These are phyloP conservation scores for Ramichloridium luteum DNA, from an alignment of 2,329 filamentous ascomycete genomes.

Conservation along the genomic window DNA sequence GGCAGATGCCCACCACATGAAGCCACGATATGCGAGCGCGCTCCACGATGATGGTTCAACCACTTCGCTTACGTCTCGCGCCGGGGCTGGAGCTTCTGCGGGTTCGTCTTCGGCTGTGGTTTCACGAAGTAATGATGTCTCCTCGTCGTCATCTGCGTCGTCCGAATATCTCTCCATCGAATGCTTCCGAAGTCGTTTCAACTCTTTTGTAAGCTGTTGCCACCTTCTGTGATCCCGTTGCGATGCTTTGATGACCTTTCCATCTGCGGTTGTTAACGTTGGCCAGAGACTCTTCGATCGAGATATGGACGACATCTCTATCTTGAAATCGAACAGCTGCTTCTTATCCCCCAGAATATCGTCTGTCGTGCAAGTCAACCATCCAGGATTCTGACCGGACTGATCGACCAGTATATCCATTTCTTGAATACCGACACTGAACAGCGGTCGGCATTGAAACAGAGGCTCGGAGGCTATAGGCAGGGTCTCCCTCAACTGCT, in stretches of 20 bases:
- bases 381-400: conserved; percentile 43
- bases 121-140: conserved; percentile 13
- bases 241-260: conserved; percentile 63
- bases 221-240: conserved; percentile 63
- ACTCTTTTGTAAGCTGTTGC: conserved; percentile 25
- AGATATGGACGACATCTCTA: conserved; percentile 49
- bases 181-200: conserved; percentile 18
- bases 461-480: conserved; percentile 41
- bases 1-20: conserved; percentile 84
- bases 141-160: conserved; percentile 10
- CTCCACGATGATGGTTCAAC: conserved; percentile 52
- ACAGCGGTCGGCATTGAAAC: conserved; percentile 64
- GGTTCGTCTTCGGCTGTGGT: conserved; percentile 5
- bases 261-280: conserved; percentile 59
- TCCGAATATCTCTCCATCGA: conserved; percentile 22
- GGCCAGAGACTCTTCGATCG: conserved; percentile 33
- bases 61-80: conserved; percentile 22
- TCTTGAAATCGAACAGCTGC: conserved; percentile 76
- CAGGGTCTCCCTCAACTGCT: conserved; percentile 58
- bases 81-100: conserved; percentile 11
- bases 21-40: conserved; percentile 64
- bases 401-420: conserved; percentile 63
- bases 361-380: conserved; percentile 93
- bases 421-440: conserved; percentile 86
- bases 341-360: conserved; percentile 80